Base-by-base conservation (phyloP, 1,284 basidiomycete species). In the Tranzscheliella williamsii region DNA sequence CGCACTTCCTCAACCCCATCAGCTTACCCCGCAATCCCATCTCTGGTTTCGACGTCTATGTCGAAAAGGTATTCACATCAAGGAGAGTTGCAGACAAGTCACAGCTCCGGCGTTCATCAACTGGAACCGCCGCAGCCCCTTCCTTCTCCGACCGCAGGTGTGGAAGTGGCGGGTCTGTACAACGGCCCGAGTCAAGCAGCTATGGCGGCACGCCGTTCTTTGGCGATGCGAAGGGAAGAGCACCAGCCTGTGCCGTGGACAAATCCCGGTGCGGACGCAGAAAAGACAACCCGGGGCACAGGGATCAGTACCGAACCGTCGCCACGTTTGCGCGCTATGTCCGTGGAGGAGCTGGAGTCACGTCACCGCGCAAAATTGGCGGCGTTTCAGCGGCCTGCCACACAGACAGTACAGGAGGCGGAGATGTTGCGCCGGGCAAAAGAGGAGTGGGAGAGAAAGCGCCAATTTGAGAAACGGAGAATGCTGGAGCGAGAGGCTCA, bases 371-470 rank as follows among this genome's bases (percentile, higher is more conserved):
- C 62, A 30, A 61, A 65, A 35, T 39, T 65, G 30, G 42, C 55
- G n/a, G 65, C 65, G 23, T 16, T 67, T 31, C 65, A 67, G 31
- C 46, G 46, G 11, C 65, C 65, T 2, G 54, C 55, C 5, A 64
- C 47, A 1, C 48, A 50, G 29, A 58, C 51, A 17, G 58, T 69
- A 12, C 40, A 55, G 11, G 66, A 69, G 16, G 57, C 52, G 4
- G 62, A 53, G 20, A 46, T 42, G 24, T 41, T 69, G 37, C 53
- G 48, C 8, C 30, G 29, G 20, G 66, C 63, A 11, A 61, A 56
- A 27, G 57, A 57, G 27, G 66, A 66, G 20, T 69, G 63, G 57
- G 56, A 64, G 46, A 38, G 45, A 21, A 57, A 58, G 47, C 56
- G 55, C 26, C 45, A 30, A 33, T 7, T 29, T 3, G 65, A 67